These are phyloP conservation scores for Gloeopeniophorella convolvens DNA, from an alignment of 768 basidiomycete species.

Conservation along the genomic window DNA sequence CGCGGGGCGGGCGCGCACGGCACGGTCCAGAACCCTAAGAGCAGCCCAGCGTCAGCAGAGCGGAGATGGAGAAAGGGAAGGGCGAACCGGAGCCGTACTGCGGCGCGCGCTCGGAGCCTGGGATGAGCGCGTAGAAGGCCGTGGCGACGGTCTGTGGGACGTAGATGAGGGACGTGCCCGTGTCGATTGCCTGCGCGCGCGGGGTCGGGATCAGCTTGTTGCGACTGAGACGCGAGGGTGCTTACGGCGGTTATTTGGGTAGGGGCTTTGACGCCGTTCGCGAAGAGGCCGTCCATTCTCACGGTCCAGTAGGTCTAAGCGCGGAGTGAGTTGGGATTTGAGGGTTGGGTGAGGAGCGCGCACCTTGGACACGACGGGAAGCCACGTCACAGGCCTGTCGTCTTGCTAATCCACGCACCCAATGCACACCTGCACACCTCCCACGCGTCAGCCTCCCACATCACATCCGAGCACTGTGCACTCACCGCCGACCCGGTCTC, in stretches of 20 bases:
- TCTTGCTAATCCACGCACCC: conserved; percentile 38
- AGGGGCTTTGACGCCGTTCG: conserved; percentile 24
- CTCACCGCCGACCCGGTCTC: conserved; percentile 44
- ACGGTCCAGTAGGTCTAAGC: conserved; percentile 57
- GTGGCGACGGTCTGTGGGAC: conserved; percentile 38
- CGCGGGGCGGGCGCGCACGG: conserved; percentile 38
- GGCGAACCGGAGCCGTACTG: conserved; percentile 39
- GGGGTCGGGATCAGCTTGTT: too few relatives aligned
- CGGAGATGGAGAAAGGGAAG: neutral
- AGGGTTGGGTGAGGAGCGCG: neutral
- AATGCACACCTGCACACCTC: conserved; percentile 32
- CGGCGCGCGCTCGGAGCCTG: conserved; percentile 35
- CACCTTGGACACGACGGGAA: conserved; percentile 33
- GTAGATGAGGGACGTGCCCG: conserved; percentile 63
- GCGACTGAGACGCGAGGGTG: too few relatives aligned
- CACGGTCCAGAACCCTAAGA: conserved; percentile 51
- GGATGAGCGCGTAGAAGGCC: conserved; percentile 48
- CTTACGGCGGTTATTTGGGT: conserved; percentile 35
- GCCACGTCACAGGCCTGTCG: conserved; percentile 33
- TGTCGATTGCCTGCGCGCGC: conserved; percentile 52
- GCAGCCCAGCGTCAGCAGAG: too few relatives aligned
- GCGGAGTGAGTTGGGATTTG: neutral
- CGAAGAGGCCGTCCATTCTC: conserved; percentile 38
- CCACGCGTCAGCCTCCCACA: too few relatives aligned
- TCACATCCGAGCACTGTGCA: too few relatives aligned